Conservation (phyloP, 805 yeast genomes). For the Jamesozyma piceae region DNA sequence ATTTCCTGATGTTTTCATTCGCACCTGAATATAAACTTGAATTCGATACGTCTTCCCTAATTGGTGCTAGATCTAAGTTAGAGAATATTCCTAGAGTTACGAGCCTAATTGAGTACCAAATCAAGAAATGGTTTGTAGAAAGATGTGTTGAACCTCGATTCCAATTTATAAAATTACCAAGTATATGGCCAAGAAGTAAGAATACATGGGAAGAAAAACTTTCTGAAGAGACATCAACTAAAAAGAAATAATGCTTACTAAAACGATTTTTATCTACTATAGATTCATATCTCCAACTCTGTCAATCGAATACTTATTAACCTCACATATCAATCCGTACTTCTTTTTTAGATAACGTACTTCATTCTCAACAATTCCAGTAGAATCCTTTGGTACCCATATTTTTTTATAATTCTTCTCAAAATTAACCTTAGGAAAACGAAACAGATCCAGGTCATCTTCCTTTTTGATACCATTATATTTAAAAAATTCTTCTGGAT, state of each 20-base stretch:
- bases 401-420: slow-evolving; percentile 14
- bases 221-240: not conserved
- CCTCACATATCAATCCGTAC: slow-evolving; percentile 10
- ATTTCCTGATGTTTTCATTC: slow-evolving; percentile 80
- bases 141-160: slow-evolving; percentile 90
- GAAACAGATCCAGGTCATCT: not conserved
- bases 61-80: slow-evolving; percentile 85
- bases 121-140: slow-evolving; percentile 84
- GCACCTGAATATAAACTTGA: slow-evolving; percentile 86
- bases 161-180: slow-evolving; percentile 76
- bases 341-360: slow-evolving; percentile 7
- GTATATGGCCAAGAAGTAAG: slow-evolving; percentile 71
- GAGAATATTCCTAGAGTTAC: slow-evolving; percentile 91
- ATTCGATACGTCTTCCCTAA: slow-evolving; percentile 76
- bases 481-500: not conserved
- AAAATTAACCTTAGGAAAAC: slow-evolving; percentile 4
- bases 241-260: too few species aligned
- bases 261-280: not conserved
- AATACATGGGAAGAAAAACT: slow-evolving; percentile 39
- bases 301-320: slow-evolving; percentile 9
- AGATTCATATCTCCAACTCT: slow-evolving; percentile 12
- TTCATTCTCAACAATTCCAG: slow-evolving; percentile 29
- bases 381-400: slow-evolving; percentile 38
- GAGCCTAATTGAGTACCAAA: slow-evolving; percentile 68
- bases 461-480: not conserved